Evolutionary conservation across 2,329 filamentous ascomycete genomes (phyloP).

Genomic region (Fusarium burgessii): DNA sequence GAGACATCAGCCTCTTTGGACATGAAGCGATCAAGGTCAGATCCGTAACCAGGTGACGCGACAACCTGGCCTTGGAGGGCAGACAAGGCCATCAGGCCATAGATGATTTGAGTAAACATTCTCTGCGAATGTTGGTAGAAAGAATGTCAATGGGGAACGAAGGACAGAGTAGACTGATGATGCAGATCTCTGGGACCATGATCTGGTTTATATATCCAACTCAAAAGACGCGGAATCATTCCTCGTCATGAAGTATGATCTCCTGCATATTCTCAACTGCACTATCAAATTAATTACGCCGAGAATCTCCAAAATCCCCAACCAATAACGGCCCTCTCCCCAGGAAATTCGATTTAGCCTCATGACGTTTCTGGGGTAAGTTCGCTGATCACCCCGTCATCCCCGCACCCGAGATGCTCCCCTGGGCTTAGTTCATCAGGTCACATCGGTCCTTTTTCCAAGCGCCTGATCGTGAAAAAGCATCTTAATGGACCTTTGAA

Average conservation of each 20-base stretch:
- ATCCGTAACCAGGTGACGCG: slow-evolving; percentile 2
- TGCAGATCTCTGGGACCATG: too few species aligned
- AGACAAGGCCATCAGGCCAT: not conserved
- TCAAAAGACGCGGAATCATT: not conserved
- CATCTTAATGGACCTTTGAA: not conserved
- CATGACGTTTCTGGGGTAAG: slow-evolving; percentile 25
- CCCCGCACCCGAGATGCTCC: slow-evolving; percentile 25
- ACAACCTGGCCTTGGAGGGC: slow-evolving; percentile 8
- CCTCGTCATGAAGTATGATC: not conserved
- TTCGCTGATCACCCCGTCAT: not conserved
- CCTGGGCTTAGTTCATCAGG: slow-evolving; percentile 19
- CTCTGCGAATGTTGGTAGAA: not conserved
- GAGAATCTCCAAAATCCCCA: not conserved
- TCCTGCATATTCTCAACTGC: not conserved
- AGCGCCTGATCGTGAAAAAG: not conserved
- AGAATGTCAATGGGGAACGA: not conserved
- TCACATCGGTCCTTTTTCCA: slow-evolving; percentile 30
- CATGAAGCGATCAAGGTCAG: slow-evolving; percentile 30
- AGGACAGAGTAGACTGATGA: not conserved
- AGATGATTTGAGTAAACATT: slow-evolving; percentile 23
- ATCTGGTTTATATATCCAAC: slow-evolving; percentile 1
- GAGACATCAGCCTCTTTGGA: slow-evolving; percentile 29
- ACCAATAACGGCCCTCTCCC: slow-evolving; percentile 1
- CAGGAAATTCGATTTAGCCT: slow-evolving; percentile 13
- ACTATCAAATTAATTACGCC: slow-evolving; percentile 17